Conservation (phyloP, 805 yeast genomes). For the Ogataea haglerorum region DNA sequence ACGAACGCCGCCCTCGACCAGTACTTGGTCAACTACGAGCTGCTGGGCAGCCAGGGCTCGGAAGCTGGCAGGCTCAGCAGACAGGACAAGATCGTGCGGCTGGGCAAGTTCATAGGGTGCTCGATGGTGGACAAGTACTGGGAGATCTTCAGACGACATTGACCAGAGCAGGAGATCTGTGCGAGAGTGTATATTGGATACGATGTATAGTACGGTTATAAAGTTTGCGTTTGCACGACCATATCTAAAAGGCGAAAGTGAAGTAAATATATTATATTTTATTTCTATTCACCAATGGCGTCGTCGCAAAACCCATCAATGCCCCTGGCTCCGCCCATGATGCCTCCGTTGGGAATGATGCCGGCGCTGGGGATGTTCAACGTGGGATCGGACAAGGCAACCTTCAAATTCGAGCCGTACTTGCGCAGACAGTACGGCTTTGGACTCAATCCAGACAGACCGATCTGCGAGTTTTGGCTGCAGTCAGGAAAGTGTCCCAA, state of each 20-base stretch:
- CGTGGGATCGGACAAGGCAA: conserved; percentile 10
- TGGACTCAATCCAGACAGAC: conserved; percentile 85
- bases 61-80: conserved; percentile 12
- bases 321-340: conserved; percentile 15
- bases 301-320: conserved; percentile 19
- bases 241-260: not conserved
- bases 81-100: conserved; percentile 23
- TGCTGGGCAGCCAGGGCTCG: conserved; percentile 6
- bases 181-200: too few relatives aligned
- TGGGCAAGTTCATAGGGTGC: conserved; percentile 32
- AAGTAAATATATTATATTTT: not conserved
- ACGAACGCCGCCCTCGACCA: conserved; percentile 18
- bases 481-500: conserved; percentile 69
- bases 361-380: conserved; percentile 6
- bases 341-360: conserved; percentile 13
- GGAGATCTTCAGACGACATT: conserved; percentile 19
- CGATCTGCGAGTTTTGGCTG: conserved; percentile 71
- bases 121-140: conserved; percentile 31
- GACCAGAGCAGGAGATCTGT: not conserved
- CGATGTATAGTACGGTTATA: not conserved
- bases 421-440: conserved; percentile 75
- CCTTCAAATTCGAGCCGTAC: conserved; percentile 73
- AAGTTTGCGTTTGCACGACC: conserved; percentile 7
- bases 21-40: conserved; percentile 20
- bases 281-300: conserved; percentile 11